Conservation (phyloP, 2,329 filamentous ascomycete species). For the Xylariaceae sp. region DNA sequence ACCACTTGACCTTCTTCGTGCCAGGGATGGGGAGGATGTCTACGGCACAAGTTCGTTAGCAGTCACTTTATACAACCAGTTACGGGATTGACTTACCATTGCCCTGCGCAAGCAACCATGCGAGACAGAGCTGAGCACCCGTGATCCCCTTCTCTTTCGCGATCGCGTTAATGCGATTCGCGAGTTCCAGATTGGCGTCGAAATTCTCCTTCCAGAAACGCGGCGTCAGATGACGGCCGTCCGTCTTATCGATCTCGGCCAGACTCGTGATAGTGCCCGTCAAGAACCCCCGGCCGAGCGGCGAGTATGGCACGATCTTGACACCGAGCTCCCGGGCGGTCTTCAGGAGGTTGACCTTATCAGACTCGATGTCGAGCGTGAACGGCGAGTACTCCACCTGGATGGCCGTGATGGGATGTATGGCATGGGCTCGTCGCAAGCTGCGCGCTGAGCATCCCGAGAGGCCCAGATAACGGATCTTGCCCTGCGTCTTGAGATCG, state of each 20-base stretch:
- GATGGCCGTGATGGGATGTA: constrained; percentile 44
- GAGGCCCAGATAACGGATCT: constrained; percentile 48
- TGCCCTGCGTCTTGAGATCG: constrained; percentile 44
- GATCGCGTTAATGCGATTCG: constrained; percentile 25
- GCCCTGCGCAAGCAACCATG: constrained; percentile 48
- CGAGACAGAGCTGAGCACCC: constrained; percentile 47
- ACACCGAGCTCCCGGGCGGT: constrained; percentile 51
- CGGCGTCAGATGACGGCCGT: constrained; percentile 38
- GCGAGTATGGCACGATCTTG: constrained; percentile 49
- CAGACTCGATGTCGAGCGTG: constrained; percentile 53
- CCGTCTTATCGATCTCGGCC: constrained; percentile 39
- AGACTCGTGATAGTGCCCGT: constrained; percentile 41
- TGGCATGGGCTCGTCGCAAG: constrained; percentile 42
- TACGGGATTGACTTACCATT: constrained; percentile 26
- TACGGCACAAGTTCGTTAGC: constrained; percentile 49
- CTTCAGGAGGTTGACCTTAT: constrained; percentile 41
- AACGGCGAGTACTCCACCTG: constrained; percentile 51
- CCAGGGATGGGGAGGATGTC: constrained; percentile 36
- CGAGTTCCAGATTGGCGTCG: constrained; percentile 40
- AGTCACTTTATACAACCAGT: not conserved
- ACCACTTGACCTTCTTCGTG: constrained; percentile 32
- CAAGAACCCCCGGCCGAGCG: constrained; percentile 51
- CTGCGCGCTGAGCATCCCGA: constrained; percentile 43
- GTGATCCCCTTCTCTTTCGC: constrained; percentile 37
- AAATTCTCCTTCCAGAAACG: constrained; percentile 46